Evolutionary conservation across 2,329 filamentous ascomycete species (phyloP).

Genomic region (Drechslerella dactyloides): DNA sequence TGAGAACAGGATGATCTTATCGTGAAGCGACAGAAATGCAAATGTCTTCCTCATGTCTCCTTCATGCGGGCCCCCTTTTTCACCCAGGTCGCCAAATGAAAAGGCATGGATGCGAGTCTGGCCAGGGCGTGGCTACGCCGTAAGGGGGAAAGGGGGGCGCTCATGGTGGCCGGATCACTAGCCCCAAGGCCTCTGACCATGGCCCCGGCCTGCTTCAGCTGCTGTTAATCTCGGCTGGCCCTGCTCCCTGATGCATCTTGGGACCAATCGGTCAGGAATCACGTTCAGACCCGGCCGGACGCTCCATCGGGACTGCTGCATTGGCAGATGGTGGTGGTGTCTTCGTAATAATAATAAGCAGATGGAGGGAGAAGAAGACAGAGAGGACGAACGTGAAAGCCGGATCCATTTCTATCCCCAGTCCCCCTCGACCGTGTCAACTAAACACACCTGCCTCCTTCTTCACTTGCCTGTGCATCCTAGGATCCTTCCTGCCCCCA

Average conservation of each 20-base stretch:
- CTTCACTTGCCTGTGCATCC: too few species aligned
- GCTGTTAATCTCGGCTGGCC: constrained; percentile 49
- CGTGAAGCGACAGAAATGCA: neutral
- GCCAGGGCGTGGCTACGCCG: neutral
- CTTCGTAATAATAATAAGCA: neutral
- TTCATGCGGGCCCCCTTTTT: constrained; percentile 28
- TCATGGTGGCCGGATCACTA: constrained; percentile 12
- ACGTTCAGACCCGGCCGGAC: constrained; percentile 6
- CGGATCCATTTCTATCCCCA: constrained; percentile 22
- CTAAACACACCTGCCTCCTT: neutral
- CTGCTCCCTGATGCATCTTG: constrained; percentile 18
- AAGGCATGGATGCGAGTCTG: neutral
- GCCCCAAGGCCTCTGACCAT: constrained; percentile 21
- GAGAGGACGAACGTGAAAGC: neutral
- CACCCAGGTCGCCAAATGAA: neutral
- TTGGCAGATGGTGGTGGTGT: neutral
- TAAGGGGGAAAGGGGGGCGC: constrained; percentile 2
- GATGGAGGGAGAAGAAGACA: neutral
- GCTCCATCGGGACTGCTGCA: neutral
- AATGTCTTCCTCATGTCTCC: constrained; percentile 36
- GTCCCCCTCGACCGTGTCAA: constrained; percentile 17
- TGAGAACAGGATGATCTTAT: constrained; percentile 33
- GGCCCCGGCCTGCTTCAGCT: constrained; percentile 36
- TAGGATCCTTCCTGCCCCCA: too few species aligned
- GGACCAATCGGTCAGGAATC: neutral